Percentiles rank a stretch among this genome's conserved stretches.
Conservation (phyloP, 495 filamentous ascomycete genomes). For the Cercophora samala region DNA sequence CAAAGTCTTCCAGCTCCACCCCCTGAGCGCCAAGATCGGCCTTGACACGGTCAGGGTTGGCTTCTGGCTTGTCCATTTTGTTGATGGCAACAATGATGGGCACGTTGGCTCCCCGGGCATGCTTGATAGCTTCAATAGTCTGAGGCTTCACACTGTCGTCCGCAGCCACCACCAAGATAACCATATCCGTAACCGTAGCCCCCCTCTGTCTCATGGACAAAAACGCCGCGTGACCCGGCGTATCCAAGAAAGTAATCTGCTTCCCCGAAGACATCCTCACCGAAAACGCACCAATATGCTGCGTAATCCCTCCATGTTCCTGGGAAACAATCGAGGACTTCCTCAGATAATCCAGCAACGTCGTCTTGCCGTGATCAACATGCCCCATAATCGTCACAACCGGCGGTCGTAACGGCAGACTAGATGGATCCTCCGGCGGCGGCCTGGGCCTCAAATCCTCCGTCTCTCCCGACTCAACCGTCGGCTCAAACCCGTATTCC, state of each 20-base stretch:
- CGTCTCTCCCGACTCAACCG: slow-evolving; percentile 63
- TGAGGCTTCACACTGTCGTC: slow-evolving; percentile 98
- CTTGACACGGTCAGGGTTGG: slow-evolving; percentile 78
- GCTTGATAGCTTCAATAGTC: slow-evolving; percentile 93
- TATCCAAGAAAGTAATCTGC: slow-evolving; percentile 94
- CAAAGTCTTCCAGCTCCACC: slow-evolving; percentile 90
- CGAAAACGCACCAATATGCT: slow-evolving; percentile 99
- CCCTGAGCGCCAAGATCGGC: slow-evolving; percentile 79
- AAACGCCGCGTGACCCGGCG: slow-evolving; percentile 94
- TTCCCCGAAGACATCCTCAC: slow-evolving; percentile 82
- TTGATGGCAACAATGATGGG: slow-evolving; percentile 98
- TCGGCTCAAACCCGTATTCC: slow-evolving; percentile 91
- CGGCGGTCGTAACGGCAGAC: slow-evolving; percentile 73
- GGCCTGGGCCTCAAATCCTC: slow-evolving; percentile 74
- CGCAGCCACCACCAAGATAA: slow-evolving; percentile 92
- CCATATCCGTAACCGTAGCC: slow-evolving; percentile 94
- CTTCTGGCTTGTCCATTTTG: slow-evolving; percentile 87
- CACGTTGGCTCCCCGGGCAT: slow-evolving; percentile 83
- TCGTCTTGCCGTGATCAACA: slow-evolving; percentile 98
- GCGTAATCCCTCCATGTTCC: slow-evolving; percentile 96
- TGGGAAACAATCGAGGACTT: slow-evolving; percentile 85
- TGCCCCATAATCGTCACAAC: slow-evolving; percentile 99
- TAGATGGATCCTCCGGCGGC: slow-evolving; percentile 64
- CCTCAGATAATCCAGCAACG: slow-evolving; percentile 88
- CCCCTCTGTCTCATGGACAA: slow-evolving; percentile 93